Evolutionary conservation across 495 filamentous ascomycete species (phyloP).

Genomic region (Sordaria brevicollis): DNA sequence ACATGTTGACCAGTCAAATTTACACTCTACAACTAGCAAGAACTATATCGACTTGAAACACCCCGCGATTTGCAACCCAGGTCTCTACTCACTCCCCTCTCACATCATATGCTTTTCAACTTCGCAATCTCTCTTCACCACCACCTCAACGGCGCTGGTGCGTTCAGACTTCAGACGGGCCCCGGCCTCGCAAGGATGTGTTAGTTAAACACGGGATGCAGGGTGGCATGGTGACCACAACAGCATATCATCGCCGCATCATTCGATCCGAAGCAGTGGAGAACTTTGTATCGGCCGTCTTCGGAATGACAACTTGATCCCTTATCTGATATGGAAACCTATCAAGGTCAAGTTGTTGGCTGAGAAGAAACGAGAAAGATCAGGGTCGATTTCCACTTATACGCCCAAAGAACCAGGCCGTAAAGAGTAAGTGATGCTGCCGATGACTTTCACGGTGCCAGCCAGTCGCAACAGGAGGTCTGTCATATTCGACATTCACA

Average conservation of each 20-base stretch:
- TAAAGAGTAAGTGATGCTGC: background rate
- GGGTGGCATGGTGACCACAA: conserved; percentile 8
- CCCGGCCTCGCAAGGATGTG: background rate
- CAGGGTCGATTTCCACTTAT: background rate
- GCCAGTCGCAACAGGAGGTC: background rate
- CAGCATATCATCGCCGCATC: conserved; percentile 13
- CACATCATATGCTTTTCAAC: background rate
- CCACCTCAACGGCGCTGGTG: background rate
- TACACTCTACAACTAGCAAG: background rate
- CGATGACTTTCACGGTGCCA: background rate
- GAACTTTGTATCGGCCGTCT: background rate
- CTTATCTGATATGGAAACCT: background rate
- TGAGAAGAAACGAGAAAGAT: background rate
- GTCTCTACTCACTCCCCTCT: background rate
- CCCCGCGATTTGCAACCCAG: background rate
- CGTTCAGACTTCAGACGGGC: background rate
- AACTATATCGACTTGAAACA: background rate
- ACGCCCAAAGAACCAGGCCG: background rate
- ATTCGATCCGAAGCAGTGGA: conserved; percentile 8
- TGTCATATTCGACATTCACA: background rate
- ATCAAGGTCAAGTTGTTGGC: background rate
- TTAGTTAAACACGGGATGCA: background rate
- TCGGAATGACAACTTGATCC: background rate
- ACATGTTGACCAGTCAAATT: background rate
- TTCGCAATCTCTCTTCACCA: background rate